phyloP scores from a whole-genome alignment of 345 rosid species.

The Hibiscus mutabilis region DNA sequence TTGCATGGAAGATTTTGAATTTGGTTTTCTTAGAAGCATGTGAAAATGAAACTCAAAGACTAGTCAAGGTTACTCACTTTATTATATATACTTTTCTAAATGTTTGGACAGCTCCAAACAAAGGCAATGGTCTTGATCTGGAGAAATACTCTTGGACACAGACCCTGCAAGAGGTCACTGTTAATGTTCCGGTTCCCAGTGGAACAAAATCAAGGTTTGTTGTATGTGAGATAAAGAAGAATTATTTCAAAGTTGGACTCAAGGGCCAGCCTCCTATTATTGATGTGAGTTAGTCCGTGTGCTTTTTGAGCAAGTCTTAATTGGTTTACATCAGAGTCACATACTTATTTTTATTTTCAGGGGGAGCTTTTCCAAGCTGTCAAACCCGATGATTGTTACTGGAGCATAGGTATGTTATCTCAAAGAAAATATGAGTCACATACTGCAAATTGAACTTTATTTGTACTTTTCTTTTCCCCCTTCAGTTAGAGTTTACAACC shows the following conservation, averaged over 20 bases:
- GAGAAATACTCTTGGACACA: conserved; percentile 91
- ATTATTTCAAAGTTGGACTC: conserved; percentile 75
- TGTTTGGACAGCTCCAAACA: conserved; percentile 60
- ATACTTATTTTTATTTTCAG: conserved; percentile 26
- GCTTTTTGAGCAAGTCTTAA: neutral
- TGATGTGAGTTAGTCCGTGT: conserved; percentile 46
- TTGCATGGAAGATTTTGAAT: neutral
- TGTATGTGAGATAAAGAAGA: conserved; percentile 76
- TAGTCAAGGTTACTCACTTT: neutral
- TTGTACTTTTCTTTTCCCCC: neutral
- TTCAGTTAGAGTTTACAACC: neutral
- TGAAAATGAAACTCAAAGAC: neutral
- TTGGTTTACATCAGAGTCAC: neutral
- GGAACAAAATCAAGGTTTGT: conserved; percentile 77
- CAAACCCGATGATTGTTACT: conserved; percentile 82
- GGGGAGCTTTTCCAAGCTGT: conserved; percentile 59
- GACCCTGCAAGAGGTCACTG: conserved; percentile 67
- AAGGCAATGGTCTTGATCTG: conserved; percentile 82
- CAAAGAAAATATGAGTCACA: neutral
- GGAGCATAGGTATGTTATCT: conserved; percentile 75
- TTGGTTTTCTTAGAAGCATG: neutral
- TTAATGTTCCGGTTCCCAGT: conserved; percentile 61
- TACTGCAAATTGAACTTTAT: neutral
- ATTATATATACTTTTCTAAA: neutral
- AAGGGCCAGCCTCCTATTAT: conserved; percentile 77